Base-by-base conservation (phyloP, 257 asterid species). In the Fraxinus quadrangulata region DNA sequence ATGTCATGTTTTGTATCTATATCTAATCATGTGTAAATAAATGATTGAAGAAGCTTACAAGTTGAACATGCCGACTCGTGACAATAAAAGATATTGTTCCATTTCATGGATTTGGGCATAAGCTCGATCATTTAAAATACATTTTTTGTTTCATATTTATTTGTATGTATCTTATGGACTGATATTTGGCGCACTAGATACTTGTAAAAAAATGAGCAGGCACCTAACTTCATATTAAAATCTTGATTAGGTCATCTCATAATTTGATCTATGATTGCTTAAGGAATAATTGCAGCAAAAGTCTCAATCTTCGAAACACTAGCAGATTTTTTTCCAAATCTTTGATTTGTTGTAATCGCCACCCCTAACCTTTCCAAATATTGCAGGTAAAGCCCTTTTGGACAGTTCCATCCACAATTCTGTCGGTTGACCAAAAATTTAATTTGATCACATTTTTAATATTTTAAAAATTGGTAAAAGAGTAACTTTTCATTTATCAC, bases 21-120 rank as follows among this genome's bases (percentile, higher is more conserved):
- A 51, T 17, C 63, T 16, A 17, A 4, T 49, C 19, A 49, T 16
- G 61, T 49, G 61, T 16, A 49, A 12, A 8, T 12, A 17, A 51
- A 51, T 51, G 21, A 49, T 49, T 19, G 23, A 16, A 16, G 26
- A 54, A 56, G 28, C 66, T 56, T 56, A 56, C 66, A 56, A 56
- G 12, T 56, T 19, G 66, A 56, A 56, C 66, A 56, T n/a, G 66
- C 28, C n/a, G 66, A 56, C 66, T 56, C 66, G n/a, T 56, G 66
- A 56, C 21, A 6, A 56, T 12, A 56, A 56, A 19, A 56, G 66
- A 56, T 56, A 56, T 56, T 26, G 66, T 5, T 6, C 24, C 66
- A 17, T 56, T n/a, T 19, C 28, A 56, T 6, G 24, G 66, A n/a
- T 54, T 54, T 54, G 66, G 66, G 24, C 24, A n/a, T 56, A 17